phyloP scores from a whole-genome alignment of 2,329 filamentous ascomycete genomes.

The Nothomitra cinnamomea region DNA sequence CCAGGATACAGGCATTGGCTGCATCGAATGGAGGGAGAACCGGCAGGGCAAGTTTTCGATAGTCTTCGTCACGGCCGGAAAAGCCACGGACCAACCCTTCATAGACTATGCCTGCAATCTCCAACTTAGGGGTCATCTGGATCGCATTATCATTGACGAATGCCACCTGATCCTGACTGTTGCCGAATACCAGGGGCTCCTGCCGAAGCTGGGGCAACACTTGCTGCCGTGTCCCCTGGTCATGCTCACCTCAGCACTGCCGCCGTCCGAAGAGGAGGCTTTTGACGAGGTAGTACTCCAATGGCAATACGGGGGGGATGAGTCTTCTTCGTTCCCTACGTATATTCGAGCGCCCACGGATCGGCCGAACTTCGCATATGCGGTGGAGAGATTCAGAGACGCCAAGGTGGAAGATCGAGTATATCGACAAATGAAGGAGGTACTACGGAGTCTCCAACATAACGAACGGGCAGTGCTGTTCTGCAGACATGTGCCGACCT shows the following conservation, averaged over 20 bases:
- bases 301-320: neutral
- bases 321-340: too few species aligned
- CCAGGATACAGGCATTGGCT: constrained; percentile 2
- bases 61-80: constrained; percentile 5
- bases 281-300: neutral
- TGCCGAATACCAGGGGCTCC: constrained; percentile 2
- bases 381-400: too few species aligned
- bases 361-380: too few species aligned
- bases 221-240: constrained; percentile 2
- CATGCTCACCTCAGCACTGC: constrained; percentile 3
- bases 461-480: neutral
- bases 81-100: neutral
- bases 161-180: constrained; percentile 6
- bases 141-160: constrained; percentile 7
- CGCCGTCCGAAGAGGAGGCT: neutral
- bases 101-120: neutral
- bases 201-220: constrained; percentile 1
- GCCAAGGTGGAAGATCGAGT: too few species aligned
- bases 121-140: neutral
- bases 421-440: too few species aligned
- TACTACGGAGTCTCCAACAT: neutral
- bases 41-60: neutral
- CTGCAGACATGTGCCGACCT: neutral
- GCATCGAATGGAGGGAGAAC: constrained; percentile 1
- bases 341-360: too few species aligned